Evolutionary conservation across 495 filamentous ascomycete genomes (phyloP).

Genomic region (Letharia columbiana): DNA sequence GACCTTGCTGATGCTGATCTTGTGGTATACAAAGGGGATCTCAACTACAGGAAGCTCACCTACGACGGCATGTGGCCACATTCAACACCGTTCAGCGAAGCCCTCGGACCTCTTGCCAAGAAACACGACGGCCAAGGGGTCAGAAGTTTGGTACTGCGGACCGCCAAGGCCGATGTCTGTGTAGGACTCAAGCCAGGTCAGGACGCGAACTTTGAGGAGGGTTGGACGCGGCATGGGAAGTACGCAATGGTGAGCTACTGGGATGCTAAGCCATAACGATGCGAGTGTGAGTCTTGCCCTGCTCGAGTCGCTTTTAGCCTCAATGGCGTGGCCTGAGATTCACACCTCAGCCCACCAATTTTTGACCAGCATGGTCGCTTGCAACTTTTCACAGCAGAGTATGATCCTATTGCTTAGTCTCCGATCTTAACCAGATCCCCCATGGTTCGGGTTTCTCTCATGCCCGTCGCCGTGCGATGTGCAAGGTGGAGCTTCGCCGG

Average conservation of each 20-base stretch:
- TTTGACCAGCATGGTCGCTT: neutral
- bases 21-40: conserved; percentile 92
- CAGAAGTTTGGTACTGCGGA: conserved; percentile 72
- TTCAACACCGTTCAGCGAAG: conserved; percentile 72
- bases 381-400: no score
- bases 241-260: conserved; percentile 89
- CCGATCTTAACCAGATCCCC: neutral
- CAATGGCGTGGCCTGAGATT: neutral
- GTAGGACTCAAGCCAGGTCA: conserved; percentile 61
- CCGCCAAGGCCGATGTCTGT: conserved; percentile 90
- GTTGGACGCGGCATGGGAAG: conserved; percentile 94
- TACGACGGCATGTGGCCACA: conserved; percentile 83
- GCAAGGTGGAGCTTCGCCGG: neutral
- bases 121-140: conserved; percentile 51
- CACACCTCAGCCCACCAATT: neutral
- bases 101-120: conserved; percentile 80
- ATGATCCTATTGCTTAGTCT: neutral
- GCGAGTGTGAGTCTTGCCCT: neutral
- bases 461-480: neutral
- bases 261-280: conserved; percentile 48
- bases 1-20: conserved; percentile 74
- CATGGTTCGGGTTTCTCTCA: neutral
- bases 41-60: conserved; percentile 87
- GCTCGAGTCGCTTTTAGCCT: neutral
- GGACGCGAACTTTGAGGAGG: conserved; percentile 72